A percentile compares a stretch with the other conserved stretches of the same genome.
phyloP scores from a whole-genome alignment of 345 rosid species.

The Melastoma malabathricum region DNA sequence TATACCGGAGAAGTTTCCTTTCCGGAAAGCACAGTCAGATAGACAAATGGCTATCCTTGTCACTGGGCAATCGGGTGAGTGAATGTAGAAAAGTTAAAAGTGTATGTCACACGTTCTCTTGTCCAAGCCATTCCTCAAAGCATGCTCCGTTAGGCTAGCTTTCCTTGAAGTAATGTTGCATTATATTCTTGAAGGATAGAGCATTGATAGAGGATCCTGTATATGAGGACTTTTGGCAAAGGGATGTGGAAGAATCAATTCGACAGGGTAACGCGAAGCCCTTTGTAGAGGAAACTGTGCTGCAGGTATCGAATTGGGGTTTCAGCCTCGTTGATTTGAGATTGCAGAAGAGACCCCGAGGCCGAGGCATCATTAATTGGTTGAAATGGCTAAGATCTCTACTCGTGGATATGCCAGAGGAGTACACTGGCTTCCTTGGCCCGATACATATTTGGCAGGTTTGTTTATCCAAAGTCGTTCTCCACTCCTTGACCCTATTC shows the following conservation, averaged over 20 bases:
- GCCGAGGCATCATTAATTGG: slow-evolving; percentile 30
- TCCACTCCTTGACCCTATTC: too few species aligned
- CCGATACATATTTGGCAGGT: slow-evolving; percentile 79
- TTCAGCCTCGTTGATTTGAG: slow-evolving; percentile 51
- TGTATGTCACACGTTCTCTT: not conserved
- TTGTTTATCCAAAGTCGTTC: slow-evolving; percentile 1
- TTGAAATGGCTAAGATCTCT: slow-evolving; percentile 27
- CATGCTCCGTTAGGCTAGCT: slow-evolving; percentile 1
- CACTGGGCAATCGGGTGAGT: slow-evolving; percentile 46
- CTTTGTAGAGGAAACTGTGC: slow-evolving; percentile 47
- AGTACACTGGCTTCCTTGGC: slow-evolving; percentile 51
- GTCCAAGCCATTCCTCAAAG: not conserved
- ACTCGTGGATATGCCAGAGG: slow-evolving; percentile 22
- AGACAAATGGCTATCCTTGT: slow-evolving; percentile 50
- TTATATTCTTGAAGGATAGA: slow-evolving; percentile 31
- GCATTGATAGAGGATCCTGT: slow-evolving; percentile 58
- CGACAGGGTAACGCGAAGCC: slow-evolving; percentile 50
- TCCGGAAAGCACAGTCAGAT: slow-evolving; percentile 57
- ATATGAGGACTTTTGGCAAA: slow-evolving; percentile 62
- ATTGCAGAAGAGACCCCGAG: slow-evolving; percentile 32
- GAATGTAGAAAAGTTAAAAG: not conserved
- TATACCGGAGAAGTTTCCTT: slow-evolving; percentile 36
- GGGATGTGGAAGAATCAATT: slow-evolving; percentile 64
- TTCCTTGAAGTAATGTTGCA: not conserved
- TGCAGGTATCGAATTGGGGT: slow-evolving; percentile 62